phyloP scores from a whole-genome alignment of 805 yeast genomes.

The Lipomyces spencermartinsiae region DNA sequence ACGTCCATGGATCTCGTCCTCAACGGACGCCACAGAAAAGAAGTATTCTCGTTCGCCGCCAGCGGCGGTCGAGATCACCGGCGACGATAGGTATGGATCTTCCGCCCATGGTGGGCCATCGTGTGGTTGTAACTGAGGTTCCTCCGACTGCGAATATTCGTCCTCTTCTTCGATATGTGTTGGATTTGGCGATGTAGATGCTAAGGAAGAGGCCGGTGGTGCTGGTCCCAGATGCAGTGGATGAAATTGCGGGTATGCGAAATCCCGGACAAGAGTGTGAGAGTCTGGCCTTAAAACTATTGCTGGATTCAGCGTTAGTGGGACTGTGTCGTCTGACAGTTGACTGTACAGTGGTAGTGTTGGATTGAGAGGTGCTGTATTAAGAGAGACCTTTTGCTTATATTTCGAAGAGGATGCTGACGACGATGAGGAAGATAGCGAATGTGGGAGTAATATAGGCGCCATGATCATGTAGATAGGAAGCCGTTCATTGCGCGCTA shows the following conservation, averaged over 20 bases:
- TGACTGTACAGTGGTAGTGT: neutral
- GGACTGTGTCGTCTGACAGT: neutral
- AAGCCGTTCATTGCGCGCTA: neutral
- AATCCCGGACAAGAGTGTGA: slow-evolving; percentile 61
- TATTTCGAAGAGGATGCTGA: slow-evolving; percentile 7
- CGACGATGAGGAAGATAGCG: slow-evolving; percentile 14
- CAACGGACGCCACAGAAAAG: slow-evolving; percentile 31
- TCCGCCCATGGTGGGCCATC: slow-evolving; percentile 49
- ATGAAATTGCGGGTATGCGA: slow-evolving; percentile 73
- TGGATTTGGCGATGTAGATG: slow-evolving; percentile 29
- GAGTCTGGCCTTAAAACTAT: slow-evolving; percentile 1
- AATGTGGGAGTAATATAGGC: slow-evolving; percentile 12
- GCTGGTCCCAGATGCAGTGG: slow-evolving; percentile 73
- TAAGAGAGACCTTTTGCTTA: neutral
- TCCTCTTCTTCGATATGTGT: slow-evolving; percentile 25
- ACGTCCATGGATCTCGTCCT: slow-evolving; percentile 57
- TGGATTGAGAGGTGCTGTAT: neutral
- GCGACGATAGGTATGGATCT: slow-evolving; percentile 45
- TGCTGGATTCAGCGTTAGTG: neutral
- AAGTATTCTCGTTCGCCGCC: slow-evolving; percentile 47
- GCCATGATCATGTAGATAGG: neutral
- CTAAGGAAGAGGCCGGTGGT: slow-evolving; percentile 24
- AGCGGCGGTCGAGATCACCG: slow-evolving; percentile 39
- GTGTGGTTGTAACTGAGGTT: slow-evolving; percentile 24
- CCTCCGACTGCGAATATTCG: neutral